Base-by-base conservation (phyloP, 225 moss, liverwort and hornwort genomes). In the Bryum argenteum region DNA sequence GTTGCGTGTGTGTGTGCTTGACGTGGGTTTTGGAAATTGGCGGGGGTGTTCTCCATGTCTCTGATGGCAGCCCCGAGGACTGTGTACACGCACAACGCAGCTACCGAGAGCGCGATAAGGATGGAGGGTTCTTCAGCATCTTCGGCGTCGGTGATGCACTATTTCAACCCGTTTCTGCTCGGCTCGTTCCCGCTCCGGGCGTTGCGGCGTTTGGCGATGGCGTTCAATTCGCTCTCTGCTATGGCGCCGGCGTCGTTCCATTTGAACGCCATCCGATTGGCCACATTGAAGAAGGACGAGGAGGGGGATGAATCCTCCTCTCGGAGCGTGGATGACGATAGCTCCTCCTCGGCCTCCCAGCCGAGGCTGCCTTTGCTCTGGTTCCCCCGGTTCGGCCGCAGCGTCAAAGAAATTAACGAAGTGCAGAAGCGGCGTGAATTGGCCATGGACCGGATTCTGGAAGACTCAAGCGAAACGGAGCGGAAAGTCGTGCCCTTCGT, bases 401-500 rank as follows among this genome's bases (percentile, higher is more conserved):
- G 83, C 37, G 83, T 86, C 39, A 86, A 59, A 63, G 86, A 86
- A 78, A 75, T 86, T 38, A 83, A 86, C 24, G 86, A 86, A 70
- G 86, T 86, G 78, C 86, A 86, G 75, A 75, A 65, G 71, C 74
- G 86, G 5, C 50, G 86, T 54, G 75, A 83, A 48, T 65, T 86
- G 12, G 86, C 86, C n/a, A 54, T 78, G 56, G 75, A 80, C 16
- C 75, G 80, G 51, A 73, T 75, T 63, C 12, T 78, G 6, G 80
- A 78, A 40, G 75, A 62, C 50, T 75, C 75, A 11, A 77, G 77
- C 23, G 78, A 75, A 19, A 78, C 83, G 11, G 85, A 92, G 74
- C 82, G 95, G 44, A 80, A 79, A 54, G 83, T 89, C 44, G 82
- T 86, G 40, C 84, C 89, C 16, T 79, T 90, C 26, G 81, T 89